phyloP scores from a whole-genome alignment of 306 rosid genomes.

The Hippophae gyantsensis region DNA sequence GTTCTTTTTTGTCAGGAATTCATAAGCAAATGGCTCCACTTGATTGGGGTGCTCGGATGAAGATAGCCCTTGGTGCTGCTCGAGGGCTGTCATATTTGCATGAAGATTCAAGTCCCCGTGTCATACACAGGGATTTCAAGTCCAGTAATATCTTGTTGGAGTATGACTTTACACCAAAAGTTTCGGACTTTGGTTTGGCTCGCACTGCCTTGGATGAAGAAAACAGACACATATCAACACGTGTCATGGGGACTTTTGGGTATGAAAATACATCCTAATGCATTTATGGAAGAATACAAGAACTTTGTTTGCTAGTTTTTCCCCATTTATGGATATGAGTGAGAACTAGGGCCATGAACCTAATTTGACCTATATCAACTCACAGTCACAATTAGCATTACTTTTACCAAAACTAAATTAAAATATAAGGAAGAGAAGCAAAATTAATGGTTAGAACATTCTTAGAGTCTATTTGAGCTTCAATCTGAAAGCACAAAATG shows the following conservation, averaged over 20 bases:
- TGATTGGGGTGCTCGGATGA: slow-evolving; percentile 70
- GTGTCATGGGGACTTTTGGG: slow-evolving; percentile 99
- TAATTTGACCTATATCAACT: no score
- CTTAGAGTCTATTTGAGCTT: no score
- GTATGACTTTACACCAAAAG: slow-evolving; percentile 89
- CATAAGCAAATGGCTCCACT: slow-evolving; percentile 62
- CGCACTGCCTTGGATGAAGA: slow-evolving; percentile 79
- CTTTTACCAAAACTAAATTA: no score
- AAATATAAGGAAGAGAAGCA: no score
- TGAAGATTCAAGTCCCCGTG: slow-evolving; percentile 95
- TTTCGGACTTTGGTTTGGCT: slow-evolving; percentile 95
- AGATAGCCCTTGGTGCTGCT: slow-evolving; percentile 95
- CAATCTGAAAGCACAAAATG: no score
- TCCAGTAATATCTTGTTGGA: slow-evolving; percentile 89
- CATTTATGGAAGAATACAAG: background rate
- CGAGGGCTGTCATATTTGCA: slow-evolving; percentile 92
- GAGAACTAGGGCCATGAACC: background rate
- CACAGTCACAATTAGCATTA: no score
- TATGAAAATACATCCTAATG: slow-evolving; percentile 10
- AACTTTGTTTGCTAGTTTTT: background rate
- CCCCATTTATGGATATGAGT: background rate
- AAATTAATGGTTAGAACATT: no score
- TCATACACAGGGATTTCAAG: slow-evolving; percentile 93
- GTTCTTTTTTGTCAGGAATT: slow-evolving; percentile 39
- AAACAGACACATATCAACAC: slow-evolving; percentile 77